Conservation (phyloP, 176 grass and related monocot species). For the Carex cristatella region DNA sequence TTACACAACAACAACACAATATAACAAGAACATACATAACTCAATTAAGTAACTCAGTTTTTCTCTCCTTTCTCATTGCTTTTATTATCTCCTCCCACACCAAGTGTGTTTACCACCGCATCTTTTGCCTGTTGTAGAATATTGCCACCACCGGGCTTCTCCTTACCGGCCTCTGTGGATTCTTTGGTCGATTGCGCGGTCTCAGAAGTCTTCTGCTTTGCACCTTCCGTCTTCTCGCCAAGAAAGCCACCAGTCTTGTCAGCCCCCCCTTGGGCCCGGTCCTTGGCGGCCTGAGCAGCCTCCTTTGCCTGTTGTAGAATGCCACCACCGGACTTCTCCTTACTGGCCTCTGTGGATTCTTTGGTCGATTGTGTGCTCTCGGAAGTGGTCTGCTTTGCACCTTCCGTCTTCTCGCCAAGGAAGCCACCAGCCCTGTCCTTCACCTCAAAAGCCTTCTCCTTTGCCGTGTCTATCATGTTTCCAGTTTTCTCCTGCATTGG, state of each 20-base stretch:
- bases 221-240: not conserved
- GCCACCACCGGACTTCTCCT: not conserved
- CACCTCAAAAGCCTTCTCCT: not conserved
- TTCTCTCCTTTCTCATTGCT: conserved; percentile 21
- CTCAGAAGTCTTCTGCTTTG: too few species aligned
- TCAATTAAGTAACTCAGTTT: too few species aligned
- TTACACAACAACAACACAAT: not conserved
- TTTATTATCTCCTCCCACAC: conserved; percentile 34
- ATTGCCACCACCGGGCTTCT: too few species aligned
- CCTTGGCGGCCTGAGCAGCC: conserved; percentile 25
- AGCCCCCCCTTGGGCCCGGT: conserved; percentile 3
- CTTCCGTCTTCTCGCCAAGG: conserved; percentile 27
- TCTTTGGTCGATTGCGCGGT: too few species aligned
- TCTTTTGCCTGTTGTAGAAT: conserved; percentile 61
- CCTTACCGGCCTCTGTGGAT: too few species aligned
- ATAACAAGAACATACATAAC: not conserved
- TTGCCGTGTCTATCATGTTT: conserved; percentile 24
- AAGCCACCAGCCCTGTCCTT: conserved; percentile 1
- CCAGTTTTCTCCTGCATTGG: conserved; percentile 41
- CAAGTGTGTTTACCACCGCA: conserved; percentile 50
- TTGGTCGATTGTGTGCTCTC: too few species aligned
- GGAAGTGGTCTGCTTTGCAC: conserved; percentile 26
- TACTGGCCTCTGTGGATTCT: too few species aligned
- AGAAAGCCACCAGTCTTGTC: conserved; percentile 26
- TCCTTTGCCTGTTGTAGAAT: conserved; percentile 43